A percentile compares a stretch with the other conserved stretches of the same genome.
Evolutionary conservation across 495 filamentous ascomycete genomes (phyloP).

Genomic region (Penicillium ucsense): DNA sequence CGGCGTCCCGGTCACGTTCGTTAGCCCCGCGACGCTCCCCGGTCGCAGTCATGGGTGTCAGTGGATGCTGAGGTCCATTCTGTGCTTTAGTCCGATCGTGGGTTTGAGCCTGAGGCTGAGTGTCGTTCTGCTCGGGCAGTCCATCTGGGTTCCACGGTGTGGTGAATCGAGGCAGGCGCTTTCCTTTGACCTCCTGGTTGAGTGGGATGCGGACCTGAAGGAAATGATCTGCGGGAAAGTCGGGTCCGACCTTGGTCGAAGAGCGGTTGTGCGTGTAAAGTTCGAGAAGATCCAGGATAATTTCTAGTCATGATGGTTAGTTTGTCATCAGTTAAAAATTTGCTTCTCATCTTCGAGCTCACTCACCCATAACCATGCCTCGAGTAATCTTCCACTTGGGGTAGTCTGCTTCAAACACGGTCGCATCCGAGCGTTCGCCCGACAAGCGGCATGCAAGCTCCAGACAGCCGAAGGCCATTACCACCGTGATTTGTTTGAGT

Average conservation of each 20-base stretch:
- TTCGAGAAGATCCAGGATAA: constrained; percentile 76
- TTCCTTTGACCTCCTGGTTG: constrained; percentile 60
- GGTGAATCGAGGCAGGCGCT: constrained; percentile 45
- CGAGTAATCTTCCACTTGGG: constrained; percentile 50
- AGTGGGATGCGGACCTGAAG: constrained; percentile 76
- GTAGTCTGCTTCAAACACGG: constrained; percentile 40
- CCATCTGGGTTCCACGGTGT: constrained; percentile 9
- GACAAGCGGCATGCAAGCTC: constrained; percentile 67
- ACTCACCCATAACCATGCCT: constrained; percentile 57
- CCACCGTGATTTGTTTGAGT: constrained; percentile 71
- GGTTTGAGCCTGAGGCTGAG: not conserved
- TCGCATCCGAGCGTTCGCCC: constrained; percentile 34
- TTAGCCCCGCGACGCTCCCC: constrained; percentile 37
- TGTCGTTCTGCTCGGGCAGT: not conserved
- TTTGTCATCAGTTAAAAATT: not conserved
- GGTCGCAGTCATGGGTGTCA: constrained; percentile 31
- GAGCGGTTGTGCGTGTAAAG: constrained; percentile 74
- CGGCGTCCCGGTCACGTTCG: constrained; percentile 57
- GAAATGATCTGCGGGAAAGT: constrained; percentile 62
- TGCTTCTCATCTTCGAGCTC: not conserved
- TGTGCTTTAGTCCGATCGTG: constrained; percentile 1
- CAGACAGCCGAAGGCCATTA: constrained; percentile 71
- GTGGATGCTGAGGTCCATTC: constrained; percentile 10
- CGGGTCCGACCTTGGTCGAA: constrained; percentile 60
- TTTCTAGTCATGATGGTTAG: constrained; percentile 40